These are phyloP conservation scores for Solanum hybrid DNA, from an alignment of 305 asterid genomes.

Conservation along the genomic window DNA sequence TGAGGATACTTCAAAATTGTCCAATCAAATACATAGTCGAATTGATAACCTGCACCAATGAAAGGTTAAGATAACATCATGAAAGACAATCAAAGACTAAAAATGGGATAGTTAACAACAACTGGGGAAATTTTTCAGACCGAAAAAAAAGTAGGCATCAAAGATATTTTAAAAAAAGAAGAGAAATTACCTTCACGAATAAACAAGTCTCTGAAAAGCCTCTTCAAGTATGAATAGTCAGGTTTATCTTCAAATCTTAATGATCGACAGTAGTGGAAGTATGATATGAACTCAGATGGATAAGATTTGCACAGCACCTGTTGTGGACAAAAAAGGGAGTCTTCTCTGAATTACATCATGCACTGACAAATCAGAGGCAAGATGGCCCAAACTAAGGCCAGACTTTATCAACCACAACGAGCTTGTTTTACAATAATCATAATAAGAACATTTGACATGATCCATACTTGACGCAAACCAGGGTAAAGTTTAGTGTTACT, in stretches of 20 bases:
- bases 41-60: conserved; percentile 62
- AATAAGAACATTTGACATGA: not conserved
- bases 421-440: not conserved
- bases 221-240: conserved; percentile 61
- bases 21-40: conserved; percentile 94
- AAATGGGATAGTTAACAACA: not conserved
- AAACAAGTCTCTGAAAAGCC: conserved; percentile 63
- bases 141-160: not conserved
- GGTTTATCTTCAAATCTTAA: conserved; percentile 71
- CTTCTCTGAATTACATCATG: not conserved
- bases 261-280: conserved; percentile 63
- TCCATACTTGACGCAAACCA: not conserved
- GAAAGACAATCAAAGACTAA: not conserved
- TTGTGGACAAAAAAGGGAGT: not conserved
- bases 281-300: conserved; percentile 66
- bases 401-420: not conserved
- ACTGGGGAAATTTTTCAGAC: not conserved
- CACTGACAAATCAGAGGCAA: not conserved
- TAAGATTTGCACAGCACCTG: conserved; percentile 60
- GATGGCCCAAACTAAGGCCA: not conserved
- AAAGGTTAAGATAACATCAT: not conserved
- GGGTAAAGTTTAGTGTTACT: not conserved
- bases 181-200: conserved; percentile 49
- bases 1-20: conserved; percentile 90
- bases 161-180: not conserved